Base-by-base conservation (phyloP, 352 stramenopile genomes). In the Saprolegnia diclina region DNA sequence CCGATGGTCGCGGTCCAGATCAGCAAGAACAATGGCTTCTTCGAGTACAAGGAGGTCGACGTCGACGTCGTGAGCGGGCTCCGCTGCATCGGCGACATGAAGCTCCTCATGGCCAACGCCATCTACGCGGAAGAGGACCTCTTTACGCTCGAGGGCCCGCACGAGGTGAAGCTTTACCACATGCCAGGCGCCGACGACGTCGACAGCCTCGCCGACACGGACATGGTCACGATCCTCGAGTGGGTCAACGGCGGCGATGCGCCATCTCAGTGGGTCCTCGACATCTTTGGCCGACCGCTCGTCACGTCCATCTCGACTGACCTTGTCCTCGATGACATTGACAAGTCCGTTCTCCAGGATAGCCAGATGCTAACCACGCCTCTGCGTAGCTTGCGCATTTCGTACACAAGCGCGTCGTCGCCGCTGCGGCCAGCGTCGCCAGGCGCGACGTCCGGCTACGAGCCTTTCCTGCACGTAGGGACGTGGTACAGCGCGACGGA, bases 1-100 rank as follows among this genome's bases (percentile, higher is more conserved):
- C 29, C 21, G 24, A 71, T 53, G 40, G 81, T 89, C 78, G 77
- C 72, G 24, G 80, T 90, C 54, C 55, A 88, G 50, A 81, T 90
- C 32, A 90, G 84, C 73, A 90, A 90, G 79, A 92, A 92, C 73
- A 81, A 90, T 71, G 82, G 82, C 45, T 79, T 77, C 69, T 88
- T 90, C 65, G 82, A 92, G 74, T 86, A 89, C 63, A 78, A 84
- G 54, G 57, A 73, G 18, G 76, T 76, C 11, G 75, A 88, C 38
- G 45, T 80, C 0, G 65, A 67, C 5, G 38, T 29, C 16, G 52
- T 75, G 4, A 63, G 64, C 2, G 45, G 40, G 46, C 88, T 80
- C 77, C 71, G 57, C 48, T 42, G 52, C 9, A 37, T 69, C n/a
- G 45, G 40, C 18, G 78, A 82, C 21, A 68, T 90, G 40, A 90